Conservation (phyloP, 108 stramenopile genomes). For the Chaetoceros muelleri region DNA sequence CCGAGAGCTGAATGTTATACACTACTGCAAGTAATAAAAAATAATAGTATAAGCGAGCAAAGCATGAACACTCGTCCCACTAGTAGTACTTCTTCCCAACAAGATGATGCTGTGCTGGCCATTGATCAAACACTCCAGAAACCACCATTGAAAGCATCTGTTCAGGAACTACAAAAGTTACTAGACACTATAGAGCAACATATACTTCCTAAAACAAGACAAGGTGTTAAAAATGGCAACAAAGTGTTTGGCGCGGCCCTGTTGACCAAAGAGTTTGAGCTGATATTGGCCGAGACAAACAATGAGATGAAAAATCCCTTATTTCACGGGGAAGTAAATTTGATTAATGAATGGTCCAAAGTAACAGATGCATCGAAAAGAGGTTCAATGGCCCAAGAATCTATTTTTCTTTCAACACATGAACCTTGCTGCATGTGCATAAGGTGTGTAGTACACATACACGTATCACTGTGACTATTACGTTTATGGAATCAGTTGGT, state of each 20-base stretch:
- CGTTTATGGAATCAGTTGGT: too few relatives aligned
- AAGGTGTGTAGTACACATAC: too few relatives aligned
- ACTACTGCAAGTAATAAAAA: too few relatives aligned
- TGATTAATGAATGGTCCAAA: conserved; percentile 31
- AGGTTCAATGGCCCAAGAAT: conserved; percentile 26
- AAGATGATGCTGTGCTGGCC: conserved; percentile 16
- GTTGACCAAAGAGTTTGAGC: conserved; percentile 8
- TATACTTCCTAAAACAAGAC: conserved; percentile 26
- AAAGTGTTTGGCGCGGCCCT: conserved; percentile 53
- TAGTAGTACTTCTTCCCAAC: conserved; percentile 9
- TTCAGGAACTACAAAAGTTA: conserved; percentile 19
- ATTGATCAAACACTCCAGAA: conserved; percentile 18
- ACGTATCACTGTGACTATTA: too few relatives aligned
- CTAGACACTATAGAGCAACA: conserved; percentile 32
- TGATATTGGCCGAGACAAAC: conserved; percentile 20
- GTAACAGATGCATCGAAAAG: conserved; percentile 20
- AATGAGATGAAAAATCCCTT: conserved; percentile 29
- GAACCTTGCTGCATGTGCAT: conserved; percentile 61
- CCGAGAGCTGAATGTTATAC: too few relatives aligned
- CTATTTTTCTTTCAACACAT: conserved; percentile 37
- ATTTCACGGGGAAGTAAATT: conserved; percentile 43
- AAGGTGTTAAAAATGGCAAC: conserved; percentile 32
- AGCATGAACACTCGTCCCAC: too few relatives aligned
- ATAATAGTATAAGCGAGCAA: too few relatives aligned
- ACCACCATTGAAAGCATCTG: conserved; percentile 21